Evolutionary conservation across 306 rosid genomes (phyloP), one percentile per base, ranked within the genome.

Genomic region (Pachyrhizus erosus): DNA sequence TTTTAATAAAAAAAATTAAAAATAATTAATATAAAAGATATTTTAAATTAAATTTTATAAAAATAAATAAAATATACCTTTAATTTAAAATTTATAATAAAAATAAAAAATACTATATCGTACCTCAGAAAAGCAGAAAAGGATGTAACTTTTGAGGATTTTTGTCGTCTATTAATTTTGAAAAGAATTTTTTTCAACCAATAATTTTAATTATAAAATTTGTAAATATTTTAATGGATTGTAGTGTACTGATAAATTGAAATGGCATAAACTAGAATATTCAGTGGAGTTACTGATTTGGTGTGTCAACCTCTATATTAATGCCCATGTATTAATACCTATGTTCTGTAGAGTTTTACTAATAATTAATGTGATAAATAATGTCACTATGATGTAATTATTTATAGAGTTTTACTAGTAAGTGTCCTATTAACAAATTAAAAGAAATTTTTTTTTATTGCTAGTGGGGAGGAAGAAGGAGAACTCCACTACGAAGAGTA

Each of bases 381-480:
- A n/a, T n/a, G n/a, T n/a, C n/a, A n/a, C n/a, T n/a, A n/a, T n/a
- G n/a, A n/a, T n/a, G n/a, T n/a, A n/a, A n/a, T n/a, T n/a, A n/a
- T n/a, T n/a, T n/a, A n/a, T n/a, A n/a, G n/a, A n/a, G n/a, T n/a
- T n/a, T n/a, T n/a, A n/a, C n/a, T n/a, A n/a, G n/a, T n/a, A n/a
- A n/a, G n/a, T n/a, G n/a, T n/a, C n/a, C n/a, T n/a, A n/a, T n/a
- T n/a, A n/a, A n/a, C n/a, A n/a, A n/a, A n/a, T n/a, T n/a, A n/a
- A n/a, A n/a, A n/a, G n/a, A n/a, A n/a, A n/a, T n/a, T n/a, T n/a
- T n/a, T n/a, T n/a, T n/a, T n/a, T n/a, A n/a, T n/a, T n/a, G n/a
- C n/a, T n/a, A n/a, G n/a, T n/a, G n/a, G 78, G 34, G 11, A 75
- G 95, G 15, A 91, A 62, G 76, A 89, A 76, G 5, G 94, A 92